Conservation (phyloP, 75 land plant genomes). For the Gnetum montanum region DNA sequence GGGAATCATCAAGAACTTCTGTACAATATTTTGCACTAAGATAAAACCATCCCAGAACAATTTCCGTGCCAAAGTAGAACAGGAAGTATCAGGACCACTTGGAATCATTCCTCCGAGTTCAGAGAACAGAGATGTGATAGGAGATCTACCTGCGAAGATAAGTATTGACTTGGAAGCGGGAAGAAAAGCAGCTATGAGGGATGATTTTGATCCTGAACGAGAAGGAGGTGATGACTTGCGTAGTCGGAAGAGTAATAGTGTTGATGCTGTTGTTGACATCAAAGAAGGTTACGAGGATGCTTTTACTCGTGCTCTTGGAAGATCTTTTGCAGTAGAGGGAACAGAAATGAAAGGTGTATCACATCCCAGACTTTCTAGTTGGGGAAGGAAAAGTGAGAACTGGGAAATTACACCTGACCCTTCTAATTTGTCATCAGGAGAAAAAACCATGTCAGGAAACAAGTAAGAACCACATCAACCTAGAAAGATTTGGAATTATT, state of each 20-base stretch:
- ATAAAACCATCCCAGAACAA: slow-evolving; percentile 50
- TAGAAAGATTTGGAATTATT: too few species aligned
- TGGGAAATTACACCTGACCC: slow-evolving; percentile 90
- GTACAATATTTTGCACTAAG: slow-evolving; percentile 32
- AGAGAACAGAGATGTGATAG: slow-evolving; percentile 1
- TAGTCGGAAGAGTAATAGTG: slow-evolving; percentile 7
- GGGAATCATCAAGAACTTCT: slow-evolving; percentile 33
- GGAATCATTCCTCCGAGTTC: neutral
- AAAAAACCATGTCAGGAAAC: slow-evolving; percentile 6
- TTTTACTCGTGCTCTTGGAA: slow-evolving; percentile 42
- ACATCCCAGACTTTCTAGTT: slow-evolving; percentile 77
- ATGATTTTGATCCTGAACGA: slow-evolving; percentile 19
- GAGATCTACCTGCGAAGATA: slow-evolving; percentile 6
- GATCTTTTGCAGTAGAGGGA: slow-evolving; percentile 24
- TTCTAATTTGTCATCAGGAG: slow-evolving; percentile 50
- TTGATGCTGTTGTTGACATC: slow-evolving; percentile 27
- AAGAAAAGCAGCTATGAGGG: slow-evolving; percentile 46
- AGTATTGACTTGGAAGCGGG: slow-evolving; percentile 59
- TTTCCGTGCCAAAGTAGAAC: slow-evolving; percentile 31
- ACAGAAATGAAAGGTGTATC: slow-evolving; percentile 17
- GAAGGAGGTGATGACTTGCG: slow-evolving; percentile 33
- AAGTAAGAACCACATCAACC: too few species aligned
- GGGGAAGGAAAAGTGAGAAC: slow-evolving; percentile 92
- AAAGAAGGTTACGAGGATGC: slow-evolving; percentile 51
- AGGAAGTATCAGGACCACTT: slow-evolving; percentile 9